Conservation (phyloP, 805 yeast species). For the Yarrowia hollandica region DNA sequence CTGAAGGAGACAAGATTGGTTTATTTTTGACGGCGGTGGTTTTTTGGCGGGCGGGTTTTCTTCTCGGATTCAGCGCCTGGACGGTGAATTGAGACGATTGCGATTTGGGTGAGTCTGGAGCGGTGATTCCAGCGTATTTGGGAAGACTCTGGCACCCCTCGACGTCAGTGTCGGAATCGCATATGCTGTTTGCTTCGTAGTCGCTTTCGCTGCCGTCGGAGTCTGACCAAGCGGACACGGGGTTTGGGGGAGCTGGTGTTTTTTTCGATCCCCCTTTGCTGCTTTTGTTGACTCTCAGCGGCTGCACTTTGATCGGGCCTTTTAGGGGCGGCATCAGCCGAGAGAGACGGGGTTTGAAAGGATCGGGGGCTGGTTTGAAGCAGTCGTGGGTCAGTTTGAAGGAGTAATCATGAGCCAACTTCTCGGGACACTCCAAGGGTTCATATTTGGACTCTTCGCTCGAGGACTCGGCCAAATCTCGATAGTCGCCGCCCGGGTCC, state of each 20-base stretch:
- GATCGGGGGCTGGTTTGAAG: too few relatives aligned
- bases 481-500: neutral
- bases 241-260: neutral
- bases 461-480: neutral
- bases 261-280: too few relatives aligned
- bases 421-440: too few relatives aligned
- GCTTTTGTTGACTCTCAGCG: neutral
- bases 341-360: too few relatives aligned
- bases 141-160: constrained; percentile 12
- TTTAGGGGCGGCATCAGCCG: neutral
- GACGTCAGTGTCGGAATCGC: constrained; percentile 15
- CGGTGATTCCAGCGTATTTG: neutral
- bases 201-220: constrained; percentile 13
- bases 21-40: too few relatives aligned
- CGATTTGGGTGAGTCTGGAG: neutral
- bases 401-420: too few relatives aligned
- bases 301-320: neutral
- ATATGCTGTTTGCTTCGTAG: neutral
- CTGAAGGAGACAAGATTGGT: neutral
- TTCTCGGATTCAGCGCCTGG: neutral
- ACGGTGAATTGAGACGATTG: constrained; percentile 4
- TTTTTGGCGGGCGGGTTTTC: neutral
- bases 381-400: neutral
- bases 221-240: constrained; percentile 7
- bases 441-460: too few relatives aligned